These are phyloP conservation scores for Metschnikowia corniflorae DNA, from an alignment of 805 yeast genomes.

Conservation along the genomic window DNA sequence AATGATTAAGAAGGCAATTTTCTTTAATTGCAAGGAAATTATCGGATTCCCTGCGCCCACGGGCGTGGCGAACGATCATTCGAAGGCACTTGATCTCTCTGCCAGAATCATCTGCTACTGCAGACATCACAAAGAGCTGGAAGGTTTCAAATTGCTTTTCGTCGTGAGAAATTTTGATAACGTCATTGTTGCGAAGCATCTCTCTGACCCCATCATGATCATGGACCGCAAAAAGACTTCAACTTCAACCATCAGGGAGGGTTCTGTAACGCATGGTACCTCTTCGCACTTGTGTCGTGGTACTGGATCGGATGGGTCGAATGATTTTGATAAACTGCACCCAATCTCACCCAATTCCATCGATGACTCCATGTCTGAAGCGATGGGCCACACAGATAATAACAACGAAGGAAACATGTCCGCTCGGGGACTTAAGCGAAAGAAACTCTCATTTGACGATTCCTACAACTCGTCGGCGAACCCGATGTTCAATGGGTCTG, in stretches of 20 bases:
- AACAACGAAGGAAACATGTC: slow-evolving; percentile 19
- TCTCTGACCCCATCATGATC: slow-evolving; percentile 77
- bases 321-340: slow-evolving; percentile 19
- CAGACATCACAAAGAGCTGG: slow-evolving; percentile 87
- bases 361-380: slow-evolving; percentile 58
- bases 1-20: slow-evolving; percentile 74
- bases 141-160: slow-evolving; percentile 74
- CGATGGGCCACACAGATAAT: slow-evolving; percentile 38
- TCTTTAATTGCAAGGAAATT: slow-evolving; percentile 88
- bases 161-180: slow-evolving; percentile 61
- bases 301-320: slow-evolving; percentile 4
- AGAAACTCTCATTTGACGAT: slow-evolving; percentile 47
- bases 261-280: slow-evolving; percentile 3
- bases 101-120: slow-evolving; percentile 93
- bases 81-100: slow-evolving; percentile 45
- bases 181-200: slow-evolving; percentile 64
- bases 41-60: slow-evolving; percentile 66
- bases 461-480: slow-evolving; percentile 33
- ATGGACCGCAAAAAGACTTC: slow-evolving; percentile 87
- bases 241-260: slow-evolving; percentile 19
- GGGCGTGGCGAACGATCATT: slow-evolving; percentile 30
- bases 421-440: slow-evolving; percentile 43
- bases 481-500: slow-evolving; percentile 40
- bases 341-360: slow-evolving; percentile 61
- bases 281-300: slow-evolving; percentile 1